Percentiles rank a stretch among this genome's conserved stretches.
Conservation (phyloP, 106 monocot genomes). For the Acorus calamus region DNA sequence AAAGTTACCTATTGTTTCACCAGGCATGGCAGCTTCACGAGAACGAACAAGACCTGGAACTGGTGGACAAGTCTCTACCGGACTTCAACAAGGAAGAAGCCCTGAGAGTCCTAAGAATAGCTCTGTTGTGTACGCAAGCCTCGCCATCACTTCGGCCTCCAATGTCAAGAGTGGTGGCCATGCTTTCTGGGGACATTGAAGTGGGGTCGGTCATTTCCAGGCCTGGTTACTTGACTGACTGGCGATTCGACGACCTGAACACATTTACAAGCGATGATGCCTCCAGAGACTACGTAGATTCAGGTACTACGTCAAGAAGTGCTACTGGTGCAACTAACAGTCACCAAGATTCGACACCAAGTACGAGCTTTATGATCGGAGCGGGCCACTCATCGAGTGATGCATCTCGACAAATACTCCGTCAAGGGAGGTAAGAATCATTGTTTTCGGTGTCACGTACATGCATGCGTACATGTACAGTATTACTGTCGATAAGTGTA, state of each 20-base stretch:
- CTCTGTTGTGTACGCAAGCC: constrained; percentile 78
- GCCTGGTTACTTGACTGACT: constrained; percentile 72
- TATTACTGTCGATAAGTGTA: no score
- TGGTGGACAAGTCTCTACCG: constrained; percentile 46
- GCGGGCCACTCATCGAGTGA: no score
- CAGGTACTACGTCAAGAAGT: not conserved
- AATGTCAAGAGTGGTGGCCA: constrained; percentile 85
- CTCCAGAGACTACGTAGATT: not conserved
- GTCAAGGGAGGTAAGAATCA: no score
- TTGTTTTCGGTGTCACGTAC: no score
- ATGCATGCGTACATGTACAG: no score
- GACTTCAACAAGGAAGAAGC: constrained; percentile 33
- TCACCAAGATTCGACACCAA: no score
- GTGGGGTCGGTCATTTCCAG: constrained; percentile 36
- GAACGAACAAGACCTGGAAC: constrained; percentile 30
- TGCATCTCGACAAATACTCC: no score
- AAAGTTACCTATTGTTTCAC: not conserved
- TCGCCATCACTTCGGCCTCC: constrained; percentile 52
- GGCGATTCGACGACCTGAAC: constrained; percentile 49
- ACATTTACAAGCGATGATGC: constrained; percentile 12
- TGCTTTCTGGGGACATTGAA: constrained; percentile 69
- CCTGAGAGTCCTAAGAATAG: constrained; percentile 33
- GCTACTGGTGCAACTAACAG: no score
- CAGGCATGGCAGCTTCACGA: constrained; percentile 74
- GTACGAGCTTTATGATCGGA: no score